A percentile compares a stretch with the other conserved stretches of the same genome.
These are phyloP conservation scores for Discostella pseudostelligera DNA, from an alignment of 108 stramenopile genomes.

Conservation along the genomic window DNA sequence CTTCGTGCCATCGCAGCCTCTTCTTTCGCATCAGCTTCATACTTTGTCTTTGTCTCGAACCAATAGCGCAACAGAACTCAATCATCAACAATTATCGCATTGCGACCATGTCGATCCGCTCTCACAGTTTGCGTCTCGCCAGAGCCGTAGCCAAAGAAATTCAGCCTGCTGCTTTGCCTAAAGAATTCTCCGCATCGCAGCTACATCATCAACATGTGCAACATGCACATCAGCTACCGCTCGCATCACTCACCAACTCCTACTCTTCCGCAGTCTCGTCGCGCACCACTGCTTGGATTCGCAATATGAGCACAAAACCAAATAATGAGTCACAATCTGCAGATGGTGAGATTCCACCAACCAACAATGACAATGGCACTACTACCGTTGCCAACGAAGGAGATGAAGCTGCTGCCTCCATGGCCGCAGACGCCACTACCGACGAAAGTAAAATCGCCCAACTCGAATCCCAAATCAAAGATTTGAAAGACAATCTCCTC, in stretches of 20 bases:
- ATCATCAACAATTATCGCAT: background rate
- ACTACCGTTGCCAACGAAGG: slow-evolving; percentile 9
- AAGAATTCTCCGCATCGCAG: slow-evolving; percentile 5
- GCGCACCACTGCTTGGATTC: slow-evolving; percentile 1
- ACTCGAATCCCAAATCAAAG: slow-evolving; percentile 65
- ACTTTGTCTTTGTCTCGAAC: no score
- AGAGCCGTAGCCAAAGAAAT: slow-evolving; percentile 29
- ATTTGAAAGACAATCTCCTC: slow-evolving; percentile 77
- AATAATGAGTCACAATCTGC: slow-evolving; percentile 10
- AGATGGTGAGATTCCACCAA: slow-evolving; percentile 1
- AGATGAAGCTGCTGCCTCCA: slow-evolving; percentile 17
- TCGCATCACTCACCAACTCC: slow-evolving; percentile 1
- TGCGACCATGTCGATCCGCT: slow-evolving; percentile 33
- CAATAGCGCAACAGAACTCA: no score
- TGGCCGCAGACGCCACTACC: slow-evolving; percentile 5
- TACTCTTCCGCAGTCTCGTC: background rate
- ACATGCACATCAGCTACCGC: no score
- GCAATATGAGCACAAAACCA: slow-evolving; percentile 33
- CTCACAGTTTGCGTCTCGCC: slow-evolving; percentile 23
- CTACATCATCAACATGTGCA: slow-evolving; percentile 14
- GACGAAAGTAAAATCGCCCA: slow-evolving; percentile 30
- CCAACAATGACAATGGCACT: background rate
- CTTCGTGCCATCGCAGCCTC: no score
- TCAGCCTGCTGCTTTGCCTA: background rate
- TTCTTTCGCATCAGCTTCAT: no score